Conservation (phyloP, 164 flowering plant species). For the Nelumbo lutea region DNA sequence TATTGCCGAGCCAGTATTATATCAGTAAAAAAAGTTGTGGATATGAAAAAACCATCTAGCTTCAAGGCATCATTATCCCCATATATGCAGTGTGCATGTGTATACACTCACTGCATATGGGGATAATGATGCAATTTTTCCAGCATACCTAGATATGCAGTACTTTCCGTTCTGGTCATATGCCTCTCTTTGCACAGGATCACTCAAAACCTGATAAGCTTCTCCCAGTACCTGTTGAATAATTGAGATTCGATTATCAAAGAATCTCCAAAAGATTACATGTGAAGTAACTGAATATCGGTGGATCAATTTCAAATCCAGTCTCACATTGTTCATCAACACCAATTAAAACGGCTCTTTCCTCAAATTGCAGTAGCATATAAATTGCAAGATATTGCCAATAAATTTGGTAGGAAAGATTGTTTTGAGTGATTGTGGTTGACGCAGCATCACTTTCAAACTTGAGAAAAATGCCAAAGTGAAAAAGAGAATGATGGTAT, state of each 20-base stretch:
- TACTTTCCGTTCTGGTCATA: conserved; percentile 80
- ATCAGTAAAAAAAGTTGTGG: neutral
- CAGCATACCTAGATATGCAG: conserved; percentile 54
- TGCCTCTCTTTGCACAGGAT: conserved; percentile 72
- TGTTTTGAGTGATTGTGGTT: too few species aligned
- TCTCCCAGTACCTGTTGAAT: conserved; percentile 68
- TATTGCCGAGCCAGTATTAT: neutral
- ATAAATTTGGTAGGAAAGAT: neutral
- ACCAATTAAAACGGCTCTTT: neutral
- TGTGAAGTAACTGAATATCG: neutral
- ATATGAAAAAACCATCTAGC: neutral
- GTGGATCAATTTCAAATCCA: neutral
- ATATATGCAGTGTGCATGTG: neutral
- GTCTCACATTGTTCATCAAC: neutral
- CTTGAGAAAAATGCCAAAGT: neutral
- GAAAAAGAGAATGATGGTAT: neutral
- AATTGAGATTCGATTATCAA: neutral
- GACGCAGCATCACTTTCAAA: neutral
- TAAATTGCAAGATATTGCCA: neutral
- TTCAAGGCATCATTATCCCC: neutral
- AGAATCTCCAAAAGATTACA: neutral
- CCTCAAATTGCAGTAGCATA: neutral
- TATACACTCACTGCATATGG: neutral
- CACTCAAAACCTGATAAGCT: conserved; percentile 93
- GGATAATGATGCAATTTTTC: neutral